Evolutionary conservation across 768 basidiomycete genomes (phyloP).

Genomic region (Candolleomyces aberdarensis): DNA sequence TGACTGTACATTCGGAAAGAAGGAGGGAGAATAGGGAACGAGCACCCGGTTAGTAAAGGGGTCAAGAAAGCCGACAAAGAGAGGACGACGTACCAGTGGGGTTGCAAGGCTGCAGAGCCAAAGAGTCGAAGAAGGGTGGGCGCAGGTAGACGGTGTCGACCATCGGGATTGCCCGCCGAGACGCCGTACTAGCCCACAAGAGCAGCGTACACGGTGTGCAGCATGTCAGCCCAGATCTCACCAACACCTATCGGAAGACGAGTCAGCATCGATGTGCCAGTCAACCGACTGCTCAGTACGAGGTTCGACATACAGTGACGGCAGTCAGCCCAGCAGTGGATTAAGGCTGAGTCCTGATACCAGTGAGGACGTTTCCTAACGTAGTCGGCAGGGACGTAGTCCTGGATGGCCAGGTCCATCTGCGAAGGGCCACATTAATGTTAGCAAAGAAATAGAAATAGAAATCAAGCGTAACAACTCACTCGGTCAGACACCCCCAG

Average conservation of each 20-base stretch:
- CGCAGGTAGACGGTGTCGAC: constrained; percentile 43
- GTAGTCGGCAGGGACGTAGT: constrained; percentile 47
- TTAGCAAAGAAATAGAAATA: neutral
- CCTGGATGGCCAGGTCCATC: constrained; percentile 38
- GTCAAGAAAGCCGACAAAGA: too few species aligned
- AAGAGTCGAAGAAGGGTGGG: constrained; percentile 41
- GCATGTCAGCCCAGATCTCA: constrained; percentile 47
- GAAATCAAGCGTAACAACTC: neutral
- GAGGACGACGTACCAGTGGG: constrained; percentile 30
- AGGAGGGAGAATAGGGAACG: too few species aligned
- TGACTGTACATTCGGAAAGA: too few species aligned
- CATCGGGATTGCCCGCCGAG: constrained; percentile 31
- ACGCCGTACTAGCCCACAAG: constrained; percentile 31
- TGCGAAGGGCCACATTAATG: constrained; percentile 6
- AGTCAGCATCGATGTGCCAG: neutral
- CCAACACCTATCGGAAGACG: constrained; percentile 33
- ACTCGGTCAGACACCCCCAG: constrained; percentile 38
- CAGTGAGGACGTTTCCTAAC: constrained; percentile 46
- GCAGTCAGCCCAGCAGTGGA: constrained; percentile 20
- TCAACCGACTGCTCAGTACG: neutral
- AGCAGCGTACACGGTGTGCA: constrained; percentile 38
- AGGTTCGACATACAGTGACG: neutral
- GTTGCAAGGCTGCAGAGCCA: constrained; percentile 43
- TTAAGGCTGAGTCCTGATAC: constrained; percentile 58
- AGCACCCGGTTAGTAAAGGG: too few species aligned